Evolutionary conservation across 805 yeast species (phyloP).

Genomic region (Kuraishia ogatae): DNA sequence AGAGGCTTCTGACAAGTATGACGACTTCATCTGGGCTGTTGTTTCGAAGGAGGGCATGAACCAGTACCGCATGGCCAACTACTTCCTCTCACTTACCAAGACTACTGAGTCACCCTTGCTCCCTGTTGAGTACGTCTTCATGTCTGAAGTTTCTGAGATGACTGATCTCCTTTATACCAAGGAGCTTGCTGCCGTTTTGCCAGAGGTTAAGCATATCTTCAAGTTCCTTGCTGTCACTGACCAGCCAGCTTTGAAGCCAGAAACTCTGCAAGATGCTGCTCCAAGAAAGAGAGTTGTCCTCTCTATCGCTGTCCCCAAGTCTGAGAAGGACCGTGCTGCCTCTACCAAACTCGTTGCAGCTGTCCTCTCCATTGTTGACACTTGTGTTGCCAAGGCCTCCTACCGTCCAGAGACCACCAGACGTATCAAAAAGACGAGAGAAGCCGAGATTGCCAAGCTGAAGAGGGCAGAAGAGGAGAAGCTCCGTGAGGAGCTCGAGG

Average conservation of each 20-base stretch:
- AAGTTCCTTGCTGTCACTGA: slow-evolving; percentile 78
- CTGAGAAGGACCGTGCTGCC: slow-evolving; percentile 38
- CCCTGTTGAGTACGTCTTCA: slow-evolving; percentile 71
- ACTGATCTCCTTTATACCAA: slow-evolving; percentile 53
- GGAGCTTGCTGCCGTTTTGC: slow-evolving; percentile 35
- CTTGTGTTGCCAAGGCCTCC: slow-evolving; percentile 38
- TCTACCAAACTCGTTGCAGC: slow-evolving; percentile 43
- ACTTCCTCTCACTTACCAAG: slow-evolving; percentile 76
- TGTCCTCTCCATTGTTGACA: slow-evolving; percentile 52
- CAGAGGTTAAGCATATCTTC: slow-evolving; percentile 31
- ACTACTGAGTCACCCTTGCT: slow-evolving; percentile 65
- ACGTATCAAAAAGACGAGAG: slow-evolving; percentile 74
- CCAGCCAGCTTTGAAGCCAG: slow-evolving; percentile 69
- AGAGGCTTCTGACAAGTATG: slow-evolving; percentile 34
- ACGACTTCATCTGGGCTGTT: slow-evolving; percentile 72
- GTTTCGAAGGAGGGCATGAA: slow-evolving; percentile 83
- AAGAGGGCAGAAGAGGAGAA: slow-evolving; percentile 57
- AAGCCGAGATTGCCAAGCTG: slow-evolving; percentile 60
- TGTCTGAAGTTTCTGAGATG: slow-evolving; percentile 84
- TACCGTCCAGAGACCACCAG: slow-evolving; percentile 70
- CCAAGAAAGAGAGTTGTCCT: slow-evolving; percentile 48
- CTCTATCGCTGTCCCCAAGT: slow-evolving; percentile 42
- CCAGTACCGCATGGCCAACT: slow-evolving; percentile 63
- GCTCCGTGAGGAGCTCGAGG: slow-evolving; percentile 61
- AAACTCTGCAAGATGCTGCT: slow-evolving; percentile 41